phyloP scores from a whole-genome alignment of 2,329 filamentous ascomycete genomes.

The Fusarium pilosicola region DNA sequence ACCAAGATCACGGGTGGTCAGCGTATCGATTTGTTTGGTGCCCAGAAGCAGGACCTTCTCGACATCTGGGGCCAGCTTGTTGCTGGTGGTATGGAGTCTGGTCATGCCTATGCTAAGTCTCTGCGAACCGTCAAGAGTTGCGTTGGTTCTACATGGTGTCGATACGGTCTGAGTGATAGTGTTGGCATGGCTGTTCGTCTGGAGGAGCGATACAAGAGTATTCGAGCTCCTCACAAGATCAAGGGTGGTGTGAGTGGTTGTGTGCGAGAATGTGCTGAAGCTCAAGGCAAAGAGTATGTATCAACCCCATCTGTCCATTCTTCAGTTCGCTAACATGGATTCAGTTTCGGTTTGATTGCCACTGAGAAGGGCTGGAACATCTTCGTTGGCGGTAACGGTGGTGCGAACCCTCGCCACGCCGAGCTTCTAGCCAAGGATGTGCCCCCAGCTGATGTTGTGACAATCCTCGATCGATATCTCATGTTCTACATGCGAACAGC shows the following conservation, averaged over 20 bases:
- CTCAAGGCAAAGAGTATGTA: slow-evolving; percentile 88
- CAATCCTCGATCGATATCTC: slow-evolving; percentile 87
- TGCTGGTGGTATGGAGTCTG: slow-evolving; percentile 87
- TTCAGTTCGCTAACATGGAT: slow-evolving; percentile 14
- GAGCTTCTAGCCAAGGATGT: slow-evolving; percentile 90
- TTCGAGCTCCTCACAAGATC: slow-evolving; percentile 89
- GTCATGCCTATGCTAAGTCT: slow-evolving; percentile 90
- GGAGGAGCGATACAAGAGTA: slow-evolving; percentile 91
- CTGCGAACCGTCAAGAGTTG: slow-evolving; percentile 91
- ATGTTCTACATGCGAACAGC: slow-evolving; percentile 95
- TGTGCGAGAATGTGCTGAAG: slow-evolving; percentile 92
- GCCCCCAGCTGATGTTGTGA: slow-evolving; percentile 80
- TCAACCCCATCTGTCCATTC: neutral
- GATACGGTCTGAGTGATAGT: slow-evolving; percentile 88
- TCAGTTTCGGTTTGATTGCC: slow-evolving; percentile 86
- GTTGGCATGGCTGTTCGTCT: slow-evolving; percentile 90
- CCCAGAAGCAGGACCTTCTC: slow-evolving; percentile 85
- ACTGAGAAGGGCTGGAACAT: slow-evolving; percentile 95
- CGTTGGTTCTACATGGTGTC: slow-evolving; percentile 90
- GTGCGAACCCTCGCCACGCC: slow-evolving; percentile 83
- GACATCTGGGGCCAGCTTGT: slow-evolving; percentile 84
- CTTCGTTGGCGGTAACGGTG: slow-evolving; percentile 89
- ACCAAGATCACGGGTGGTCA: slow-evolving; percentile 94
- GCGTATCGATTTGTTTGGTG: slow-evolving; percentile 92
- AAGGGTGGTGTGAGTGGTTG: slow-evolving; percentile 92